Evolutionary conservation across 2,329 filamentous ascomycete genomes (phyloP).

Genomic region (Diaporthe eres): DNA sequence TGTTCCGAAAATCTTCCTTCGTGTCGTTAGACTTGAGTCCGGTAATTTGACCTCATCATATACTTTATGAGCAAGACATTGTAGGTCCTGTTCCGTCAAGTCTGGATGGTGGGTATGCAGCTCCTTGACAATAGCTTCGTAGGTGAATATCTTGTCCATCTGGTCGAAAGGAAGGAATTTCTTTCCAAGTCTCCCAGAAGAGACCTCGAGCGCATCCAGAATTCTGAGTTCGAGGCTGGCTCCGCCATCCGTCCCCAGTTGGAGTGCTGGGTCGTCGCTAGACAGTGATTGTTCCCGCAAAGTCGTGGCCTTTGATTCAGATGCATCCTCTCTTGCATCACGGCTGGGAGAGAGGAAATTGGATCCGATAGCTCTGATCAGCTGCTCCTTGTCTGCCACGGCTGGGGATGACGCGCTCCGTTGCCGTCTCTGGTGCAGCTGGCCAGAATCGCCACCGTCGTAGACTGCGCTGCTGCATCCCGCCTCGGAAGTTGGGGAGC

Average conservation of each 20-base stretch:
- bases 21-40: not conserved
- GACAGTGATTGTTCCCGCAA: not conserved
- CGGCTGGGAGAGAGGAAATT: not conserved
- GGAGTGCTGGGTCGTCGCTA: not conserved
- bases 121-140: slow-evolving; percentile 48
- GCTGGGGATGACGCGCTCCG: not conserved
- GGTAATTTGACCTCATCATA: not conserved
- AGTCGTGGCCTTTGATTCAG: not conserved
- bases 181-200: not conserved
- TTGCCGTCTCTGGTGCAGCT: not conserved
- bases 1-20: slow-evolving; percentile 28
- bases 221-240: not conserved
- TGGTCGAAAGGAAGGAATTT: slow-evolving; percentile 32
- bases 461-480: not conserved
- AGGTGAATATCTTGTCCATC: slow-evolving; percentile 48
- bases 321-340: not conserved
- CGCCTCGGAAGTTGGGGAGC: not conserved
- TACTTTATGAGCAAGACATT: not conserved
- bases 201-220: not conserved
- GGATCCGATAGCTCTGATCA: not conserved
- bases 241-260: too few species aligned
- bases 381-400: not conserved
- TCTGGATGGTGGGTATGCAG: not conserved
- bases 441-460: not conserved
- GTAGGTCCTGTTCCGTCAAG: not conserved